phyloP scores from a whole-genome alignment of 202 grass and related monocot genomes.

The Cymbopogon flexuosus region DNA sequence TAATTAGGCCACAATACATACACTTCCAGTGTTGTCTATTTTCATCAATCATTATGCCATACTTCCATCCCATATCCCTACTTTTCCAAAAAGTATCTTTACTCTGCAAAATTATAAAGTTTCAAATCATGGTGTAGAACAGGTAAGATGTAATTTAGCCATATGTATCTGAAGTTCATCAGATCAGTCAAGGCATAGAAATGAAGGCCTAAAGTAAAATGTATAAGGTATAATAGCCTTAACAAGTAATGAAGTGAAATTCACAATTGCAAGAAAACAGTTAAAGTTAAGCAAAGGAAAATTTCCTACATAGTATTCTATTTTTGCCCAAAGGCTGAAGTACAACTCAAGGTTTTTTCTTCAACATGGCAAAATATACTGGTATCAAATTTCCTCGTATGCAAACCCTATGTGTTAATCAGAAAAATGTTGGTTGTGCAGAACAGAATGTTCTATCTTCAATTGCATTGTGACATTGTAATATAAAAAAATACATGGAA shows the following conservation, averaged over 20 bases:
- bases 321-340: not conserved
- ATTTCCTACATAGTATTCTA: not conserved
- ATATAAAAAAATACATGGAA: conserved; percentile 19
- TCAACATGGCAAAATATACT: not conserved
- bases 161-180: conserved; percentile 25
- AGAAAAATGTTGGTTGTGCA: conserved; percentile 8
- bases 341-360: not conserved
- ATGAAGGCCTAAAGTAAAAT: conserved; percentile 25
- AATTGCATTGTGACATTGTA: not conserved
- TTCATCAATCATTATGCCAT: conserved; percentile 77
- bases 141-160: conserved; percentile 5
- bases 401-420: conserved; percentile 12
- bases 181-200: conserved; percentile 30
- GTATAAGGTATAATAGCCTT: not conserved
- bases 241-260: conserved; percentile 7
- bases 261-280: conserved; percentile 5
- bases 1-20: conserved; percentile 71
- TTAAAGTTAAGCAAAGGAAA: conserved; percentile 8
- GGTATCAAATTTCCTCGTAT: conserved; percentile 9
- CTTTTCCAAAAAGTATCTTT: conserved; percentile 43
- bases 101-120: conserved; percentile 41
- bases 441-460: not conserved
- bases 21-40: conserved; percentile 79
- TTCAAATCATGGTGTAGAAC: conserved; percentile 8
- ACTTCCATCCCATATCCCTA: conserved; percentile 79